Evolutionary conservation across 2,329 filamentous ascomycete genomes (phyloP), one percentile per base, ranked within the genome.

Genomic region (Aureobasidium pullulans): DNA sequence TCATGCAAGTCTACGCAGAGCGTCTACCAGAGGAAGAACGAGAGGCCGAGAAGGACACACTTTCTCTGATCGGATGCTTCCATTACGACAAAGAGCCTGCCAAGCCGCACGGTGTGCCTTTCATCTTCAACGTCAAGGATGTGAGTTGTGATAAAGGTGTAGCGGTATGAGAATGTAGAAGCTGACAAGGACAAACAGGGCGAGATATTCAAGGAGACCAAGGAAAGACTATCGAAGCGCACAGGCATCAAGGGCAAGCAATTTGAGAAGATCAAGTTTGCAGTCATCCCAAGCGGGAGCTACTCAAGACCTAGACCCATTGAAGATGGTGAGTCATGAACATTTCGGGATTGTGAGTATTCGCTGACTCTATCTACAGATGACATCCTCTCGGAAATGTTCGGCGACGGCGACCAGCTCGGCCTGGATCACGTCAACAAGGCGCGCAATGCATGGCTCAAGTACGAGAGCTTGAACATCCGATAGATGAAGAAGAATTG

Each of bases 191-290:
- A 11, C 3, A 2, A 19, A 8, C 54, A 93, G 84, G 89, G 85
- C 57, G 94, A 99, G 72, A 79, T 81, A 40, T 97, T 99, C 75
- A 85, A 84, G 61, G 90, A 97, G 36, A 96, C 92, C 44, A 96
- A 93, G 77, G 90, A 96, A 75, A 85, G 94, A n/a, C 79, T 99
- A 4, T 92, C 94, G 66, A 93, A 92, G 73, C 83, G 93, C 61
- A 96, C 90, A 0, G 92, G 92, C 29, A 86, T 99, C 76, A 96
- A 96, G 75, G 95, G 94, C 73, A 99, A 99, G 79, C 90, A 90
- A 65, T 92, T 99, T 66, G 93, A 99, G 74, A 97, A 97, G 80
- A 94, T 99, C 74, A 96, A 95, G 74, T 96, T 99, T 77, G 89
- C 91, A 6, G 75, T 96, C 34, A 82, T 96, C 36, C 85, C 71